phyloP scores from a whole-genome alignment of 2,329 filamentous ascomycete genomes.

The Aspergillus latus region DNA sequence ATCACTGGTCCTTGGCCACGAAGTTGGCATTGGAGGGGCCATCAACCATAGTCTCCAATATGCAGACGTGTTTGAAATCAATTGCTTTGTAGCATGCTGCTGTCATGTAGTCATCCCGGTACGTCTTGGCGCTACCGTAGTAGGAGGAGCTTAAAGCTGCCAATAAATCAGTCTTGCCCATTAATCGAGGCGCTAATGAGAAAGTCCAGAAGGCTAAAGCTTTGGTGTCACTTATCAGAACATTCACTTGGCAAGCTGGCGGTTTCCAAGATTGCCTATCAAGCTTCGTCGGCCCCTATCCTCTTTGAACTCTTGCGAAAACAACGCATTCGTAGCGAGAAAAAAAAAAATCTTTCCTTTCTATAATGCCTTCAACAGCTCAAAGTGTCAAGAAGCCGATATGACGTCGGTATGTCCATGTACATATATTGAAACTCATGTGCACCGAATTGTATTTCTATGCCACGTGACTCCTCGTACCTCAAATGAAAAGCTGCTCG shows the following conservation, averaged over 20 bases:
- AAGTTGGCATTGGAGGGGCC: neutral
- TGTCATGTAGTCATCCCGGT: neutral
- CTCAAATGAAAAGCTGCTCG: slow-evolving; percentile 57
- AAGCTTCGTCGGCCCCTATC: neutral
- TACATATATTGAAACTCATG: neutral
- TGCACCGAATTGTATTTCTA: neutral
- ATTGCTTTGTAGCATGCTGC: neutral
- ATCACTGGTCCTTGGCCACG: neutral
- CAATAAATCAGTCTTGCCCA: neutral
- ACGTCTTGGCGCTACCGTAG: neutral
- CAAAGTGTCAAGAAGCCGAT: neutral
- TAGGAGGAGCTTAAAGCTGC: neutral
- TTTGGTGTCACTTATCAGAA: neutral
- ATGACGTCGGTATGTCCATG: neutral
- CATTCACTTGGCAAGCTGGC: neutral
- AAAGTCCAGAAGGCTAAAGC: neutral
- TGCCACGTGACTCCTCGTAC: neutral
- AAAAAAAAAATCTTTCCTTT: no score
- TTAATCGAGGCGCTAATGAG: neutral
- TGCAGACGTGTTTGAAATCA: neutral
- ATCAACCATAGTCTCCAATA: neutral
- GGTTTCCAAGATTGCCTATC: neutral
- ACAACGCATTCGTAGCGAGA: no score
- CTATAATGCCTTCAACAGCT: neutral
- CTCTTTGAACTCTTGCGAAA: neutral